Conservation (phyloP, 225 moss, liverwort and hornwort genomes). For the Polytrichum commune region DNA sequence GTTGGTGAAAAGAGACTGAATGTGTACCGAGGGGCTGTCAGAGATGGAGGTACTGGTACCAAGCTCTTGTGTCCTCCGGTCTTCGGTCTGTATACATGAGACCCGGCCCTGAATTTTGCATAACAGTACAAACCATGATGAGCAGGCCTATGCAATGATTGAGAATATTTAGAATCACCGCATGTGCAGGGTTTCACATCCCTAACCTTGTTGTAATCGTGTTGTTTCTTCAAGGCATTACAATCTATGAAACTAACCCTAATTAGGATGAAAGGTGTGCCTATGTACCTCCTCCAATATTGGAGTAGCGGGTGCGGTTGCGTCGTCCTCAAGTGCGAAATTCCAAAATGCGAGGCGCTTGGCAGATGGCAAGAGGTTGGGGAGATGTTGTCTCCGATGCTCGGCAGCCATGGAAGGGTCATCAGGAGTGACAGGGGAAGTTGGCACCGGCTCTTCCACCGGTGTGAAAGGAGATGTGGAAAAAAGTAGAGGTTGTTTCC, state of each 20-base stretch:
- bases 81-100: no score
- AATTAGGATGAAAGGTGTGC: not conserved
- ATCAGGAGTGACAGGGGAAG: slow-evolving; percentile 56
- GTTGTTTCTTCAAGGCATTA: not conserved
- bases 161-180: not conserved
- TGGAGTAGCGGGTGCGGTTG: slow-evolving; percentile 9
- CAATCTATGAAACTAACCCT: not conserved
- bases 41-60: no score
- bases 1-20: no score
- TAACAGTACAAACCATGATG: no score
- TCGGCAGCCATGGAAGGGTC: slow-evolving; percentile 14
- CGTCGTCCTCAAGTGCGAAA: slow-evolving; percentile 18
- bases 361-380: slow-evolving; percentile 31
- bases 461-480: slow-evolving; percentile 31
- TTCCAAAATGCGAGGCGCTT: slow-evolving; percentile 57
- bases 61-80: no score
- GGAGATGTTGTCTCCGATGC: slow-evolving; percentile 17
- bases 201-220: no score
- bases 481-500: slow-evolving; percentile 10
- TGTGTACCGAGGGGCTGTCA: no score
- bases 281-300: not conserved
- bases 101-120: no score
- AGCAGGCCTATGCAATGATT: not conserved
- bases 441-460: slow-evolving; percentile 35
- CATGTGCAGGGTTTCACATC: not conserved